Conservation (phyloP, 2,329 filamentous ascomycete species). For the Penicillium occitanis region DNA sequence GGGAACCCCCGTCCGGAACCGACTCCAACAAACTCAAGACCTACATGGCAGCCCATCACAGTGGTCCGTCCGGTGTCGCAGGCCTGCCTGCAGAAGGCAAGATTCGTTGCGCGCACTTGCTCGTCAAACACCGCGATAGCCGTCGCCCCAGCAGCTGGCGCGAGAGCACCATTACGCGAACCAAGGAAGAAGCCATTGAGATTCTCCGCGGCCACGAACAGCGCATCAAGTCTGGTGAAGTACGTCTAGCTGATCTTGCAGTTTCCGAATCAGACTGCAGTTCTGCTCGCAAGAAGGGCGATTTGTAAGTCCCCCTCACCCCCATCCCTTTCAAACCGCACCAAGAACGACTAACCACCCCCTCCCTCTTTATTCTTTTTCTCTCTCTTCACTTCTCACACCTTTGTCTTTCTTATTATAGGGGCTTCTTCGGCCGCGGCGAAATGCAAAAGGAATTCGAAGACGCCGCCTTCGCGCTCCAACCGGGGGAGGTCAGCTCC, state of each 20-base stretch:
- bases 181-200: constrained; percentile 78
- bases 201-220: constrained; percentile 75
- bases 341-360: not conserved
- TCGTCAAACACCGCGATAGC: constrained; percentile 90
- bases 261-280: constrained; percentile 91
- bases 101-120: constrained; percentile 87
- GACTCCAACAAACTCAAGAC: constrained; percentile 89
- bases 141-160: constrained; percentile 90
- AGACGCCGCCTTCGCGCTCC: constrained; percentile 86
- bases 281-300: constrained; percentile 88
- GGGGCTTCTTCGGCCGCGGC: constrained; percentile 85
- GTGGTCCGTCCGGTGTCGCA: constrained; percentile 44
- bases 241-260: constrained; percentile 77
- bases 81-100: constrained; percentile 65
- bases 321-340: not conserved
- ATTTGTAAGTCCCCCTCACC: constrained; percentile 60
- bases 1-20: constrained; percentile 87
- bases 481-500: constrained; percentile 80
- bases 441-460: constrained; percentile 99
- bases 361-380: not conserved
- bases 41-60: constrained; percentile 91
- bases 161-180: constrained; percentile 81
- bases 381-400: not conserved
- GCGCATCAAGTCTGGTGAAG: constrained; percentile 69
- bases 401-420: constrained; percentile 30